phyloP scores from a whole-genome alignment of 495 filamentous ascomycete genomes.

The Pyronema domesticum region DNA sequence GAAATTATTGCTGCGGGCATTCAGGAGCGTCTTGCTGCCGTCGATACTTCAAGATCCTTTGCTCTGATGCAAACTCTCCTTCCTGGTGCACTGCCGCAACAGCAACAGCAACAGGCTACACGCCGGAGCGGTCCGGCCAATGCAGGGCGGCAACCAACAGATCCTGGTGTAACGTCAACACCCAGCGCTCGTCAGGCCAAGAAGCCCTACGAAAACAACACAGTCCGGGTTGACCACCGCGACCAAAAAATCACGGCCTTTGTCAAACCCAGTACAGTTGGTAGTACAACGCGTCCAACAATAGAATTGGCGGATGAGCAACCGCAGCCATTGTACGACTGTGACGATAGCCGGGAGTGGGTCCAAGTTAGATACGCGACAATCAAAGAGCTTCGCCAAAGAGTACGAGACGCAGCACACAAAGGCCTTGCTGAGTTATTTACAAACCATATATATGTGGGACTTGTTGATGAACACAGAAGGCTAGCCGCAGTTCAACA shows the following conservation, averaged over 20 bases:
- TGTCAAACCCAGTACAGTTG: constrained; percentile 32
- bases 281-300: constrained; percentile 27
- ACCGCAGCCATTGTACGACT: constrained; percentile 12
- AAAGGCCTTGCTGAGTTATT: constrained; percentile 77
- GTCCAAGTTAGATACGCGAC: constrained; percentile 34
- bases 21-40: constrained; percentile 58
- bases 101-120: not conserved
- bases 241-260: constrained; percentile 92
- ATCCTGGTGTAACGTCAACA: not conserved
- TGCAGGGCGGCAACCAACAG: not conserved
- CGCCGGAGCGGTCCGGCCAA: constrained; percentile 16
- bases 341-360: constrained; percentile 24
- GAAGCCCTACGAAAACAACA: constrained; percentile 69
- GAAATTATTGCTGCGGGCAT: constrained; percentile 73
- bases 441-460: constrained; percentile 81
- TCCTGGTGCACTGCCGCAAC: constrained; percentile 35
- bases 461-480: constrained; percentile 70
- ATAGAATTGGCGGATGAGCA: too few species aligned
- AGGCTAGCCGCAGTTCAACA: constrained; percentile 84
- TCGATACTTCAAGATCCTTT: constrained; percentile 90
- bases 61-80: constrained; percentile 71
- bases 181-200: constrained; percentile 11
- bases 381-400: constrained; percentile 61
- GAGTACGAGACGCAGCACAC: constrained; percentile 73
- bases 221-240: constrained; percentile 79